These are phyloP conservation scores for Berberis vulgaris DNA, from an alignment of 164 flowering plant species.

Conservation along the genomic window DNA sequence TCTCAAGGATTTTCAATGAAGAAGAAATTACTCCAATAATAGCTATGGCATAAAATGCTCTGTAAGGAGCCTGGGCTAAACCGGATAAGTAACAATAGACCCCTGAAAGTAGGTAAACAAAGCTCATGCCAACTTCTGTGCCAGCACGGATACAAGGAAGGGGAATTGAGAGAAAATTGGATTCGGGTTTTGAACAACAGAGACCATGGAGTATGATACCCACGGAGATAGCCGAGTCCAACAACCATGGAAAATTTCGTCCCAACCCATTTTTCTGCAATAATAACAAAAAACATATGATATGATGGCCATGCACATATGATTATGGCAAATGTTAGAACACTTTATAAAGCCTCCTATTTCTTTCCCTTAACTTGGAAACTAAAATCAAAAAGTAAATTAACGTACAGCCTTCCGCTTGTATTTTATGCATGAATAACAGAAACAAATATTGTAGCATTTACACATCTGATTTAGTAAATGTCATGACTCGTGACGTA, in stretches of 20 bases:
- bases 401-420: too few species aligned
- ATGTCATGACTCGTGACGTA: too few species aligned
- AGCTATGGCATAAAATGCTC: constrained; percentile 75
- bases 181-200: constrained; percentile 55
- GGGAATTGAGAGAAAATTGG: constrained; percentile 29
- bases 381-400: too few species aligned
- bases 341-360: background rate
- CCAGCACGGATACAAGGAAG: constrained; percentile 27
- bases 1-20: constrained; percentile 37
- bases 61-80: constrained; percentile 67
- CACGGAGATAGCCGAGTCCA: constrained; percentile 63
- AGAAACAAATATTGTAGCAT: too few species aligned
- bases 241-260: constrained; percentile 65
- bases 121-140: constrained; percentile 41
- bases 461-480: too few species aligned
- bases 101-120: constrained; percentile 65
- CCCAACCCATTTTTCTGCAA: constrained; percentile 70
- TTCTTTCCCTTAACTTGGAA: too few species aligned
- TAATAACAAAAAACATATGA: constrained; percentile 1
- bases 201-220: constrained; percentile 77
- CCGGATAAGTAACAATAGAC: constrained; percentile 56
- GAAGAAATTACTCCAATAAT: constrained; percentile 50
- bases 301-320: background rate
- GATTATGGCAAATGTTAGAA: background rate
- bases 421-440: too few species aligned